Evolutionary conservation across 306 rosid genomes (phyloP), one percentile per base, ranked within the genome.

Genomic region (Corylus americana): DNA sequence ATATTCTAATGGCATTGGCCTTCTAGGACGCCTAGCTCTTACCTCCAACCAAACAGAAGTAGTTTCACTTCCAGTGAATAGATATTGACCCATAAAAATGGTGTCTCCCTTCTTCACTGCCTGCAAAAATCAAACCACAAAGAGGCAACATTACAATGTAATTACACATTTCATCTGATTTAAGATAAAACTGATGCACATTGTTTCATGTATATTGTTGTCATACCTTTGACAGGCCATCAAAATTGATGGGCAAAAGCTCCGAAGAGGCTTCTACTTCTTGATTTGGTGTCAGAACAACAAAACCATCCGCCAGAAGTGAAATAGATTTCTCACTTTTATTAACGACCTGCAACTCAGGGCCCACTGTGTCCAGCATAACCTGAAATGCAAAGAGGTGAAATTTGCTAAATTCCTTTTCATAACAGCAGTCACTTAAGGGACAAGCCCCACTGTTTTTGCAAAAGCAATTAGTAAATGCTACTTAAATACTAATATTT

Each of bases 1-100:
- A 51, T 18, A 63, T 25, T 77, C 73, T 58, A 49, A 59, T 25
- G 66, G 61, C 48, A 48, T 74, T 74, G 76, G 37, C 67, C 11
- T 71, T 74, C 17, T 8, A 49, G 74, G 48, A 17, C 77, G 25
- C 59, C 79, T 22, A 48, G 59, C 27, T 42, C 42, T 77, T 90
- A 96, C 99, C 99, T 96, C 99, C 78, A 96, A 89, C 99, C 99
- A 96, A 8, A 91, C 98, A 82, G 99, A 93, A 78, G 99, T 96
- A 75, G 99, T 87, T 90, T 96, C 99, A 89, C 98, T 96, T 81
- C 99, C 99, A 17, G 99, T 96, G 88, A 96, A 96, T 85, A 96
- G 85, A 80, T 96, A 96, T 74, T 96, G 97, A 69, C 99, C 99
- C 31, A 96, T 77, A 79, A 96, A 96, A 83, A 96, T 93, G 47